Base-by-base conservation (phyloP, 371 early-diverging fungal genomes). In the Blakeslea trispora region DNA sequence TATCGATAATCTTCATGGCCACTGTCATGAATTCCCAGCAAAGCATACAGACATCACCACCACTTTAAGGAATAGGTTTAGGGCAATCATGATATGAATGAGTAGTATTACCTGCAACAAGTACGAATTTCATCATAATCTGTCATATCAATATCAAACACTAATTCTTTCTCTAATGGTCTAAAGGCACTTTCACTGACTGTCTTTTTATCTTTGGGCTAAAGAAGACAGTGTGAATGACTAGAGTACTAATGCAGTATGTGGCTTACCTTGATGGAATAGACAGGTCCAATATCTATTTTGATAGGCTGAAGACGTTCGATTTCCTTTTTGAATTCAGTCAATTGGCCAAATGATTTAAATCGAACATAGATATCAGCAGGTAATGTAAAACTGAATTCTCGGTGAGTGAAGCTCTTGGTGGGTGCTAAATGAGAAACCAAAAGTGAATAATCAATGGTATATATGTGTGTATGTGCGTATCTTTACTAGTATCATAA, bases 111-210 rank as follows among this genome's bases (percentile, higher is more conserved):
- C 79, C 75, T 82, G 83, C 99, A 99, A 66, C 99, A 99, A 0
- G 91, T 93, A 63, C 99, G 85, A 35, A 94, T 82, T 35, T 96
- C 95, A 71, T 97, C 96, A 71, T 99, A 99, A 75, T 99, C 99
- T 0, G 99, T 99, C 91, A 99, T 92, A 85, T 99, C 99, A 59
- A 99, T 95, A 91, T 99, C 99, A 81, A 99, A 96, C n/a, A 99
- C 97, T 10, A 99, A 79, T 69, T 99, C 99, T 63, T 94, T 90
- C 50, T 89, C 84, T 17, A 88, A 65, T 0, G 97, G 91, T 11
- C 74, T 70, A 59, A 96, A 94, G 2, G 85, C 87, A 5, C 79
- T 82, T 6, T 88, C 83, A 43, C 77, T 74, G 14, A 92, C 75
- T 11, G 83, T 81, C 62, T 90, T 91, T 53, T 88, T 91, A 45